A percentile compares a stretch with the other conserved stretches of the same genome.
These are phyloP conservation scores for Rhizopogon roseolus DNA, from an alignment of 768 basidiomycete species.

Conservation along the genomic window DNA sequence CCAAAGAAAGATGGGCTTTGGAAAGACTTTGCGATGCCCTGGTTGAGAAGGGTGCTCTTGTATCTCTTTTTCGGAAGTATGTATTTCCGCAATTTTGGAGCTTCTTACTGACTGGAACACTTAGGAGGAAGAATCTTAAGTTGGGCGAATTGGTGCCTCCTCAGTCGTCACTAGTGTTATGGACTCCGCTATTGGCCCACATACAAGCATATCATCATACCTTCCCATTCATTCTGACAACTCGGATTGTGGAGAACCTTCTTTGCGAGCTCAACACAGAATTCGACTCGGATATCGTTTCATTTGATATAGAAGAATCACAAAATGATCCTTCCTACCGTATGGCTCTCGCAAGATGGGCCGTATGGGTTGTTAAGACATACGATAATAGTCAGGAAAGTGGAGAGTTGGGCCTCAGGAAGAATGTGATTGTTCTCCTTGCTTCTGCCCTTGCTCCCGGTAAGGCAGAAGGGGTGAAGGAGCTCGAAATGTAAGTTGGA, in stretches of 20 bases:
- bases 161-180: constrained; percentile 48
- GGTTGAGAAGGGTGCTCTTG: constrained; percentile 65
- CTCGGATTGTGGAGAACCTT: constrained; percentile 37
- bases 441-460: constrained; percentile 45
- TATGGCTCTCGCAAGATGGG: constrained; percentile 67
- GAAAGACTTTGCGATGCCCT: constrained; percentile 65
- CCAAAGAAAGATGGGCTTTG: constrained; percentile 62
- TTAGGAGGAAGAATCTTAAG: constrained; percentile 52
- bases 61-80: constrained; percentile 84
- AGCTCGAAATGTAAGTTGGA: constrained; percentile 30
- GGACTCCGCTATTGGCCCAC: constrained; percentile 61
- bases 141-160: constrained; percentile 45
- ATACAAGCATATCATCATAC: constrained; percentile 50
- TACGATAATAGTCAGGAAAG: constrained; percentile 28
- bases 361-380: constrained; percentile 49
- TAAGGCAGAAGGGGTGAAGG: constrained; percentile 16
- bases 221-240: constrained; percentile 46
- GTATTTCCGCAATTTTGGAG: constrained; percentile 10
- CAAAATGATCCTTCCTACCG: constrained; percentile 42
- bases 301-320: constrained; percentile 12
- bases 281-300: constrained; percentile 10
- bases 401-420: constrained; percentile 37
- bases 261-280: constrained; percentile 14
- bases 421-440: constrained; percentile 40
- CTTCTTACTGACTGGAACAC: constrained; percentile 5